phyloP scores from a whole-genome alignment of 352 stramenopile species.

The Globisporangium nagaii region DNA sequence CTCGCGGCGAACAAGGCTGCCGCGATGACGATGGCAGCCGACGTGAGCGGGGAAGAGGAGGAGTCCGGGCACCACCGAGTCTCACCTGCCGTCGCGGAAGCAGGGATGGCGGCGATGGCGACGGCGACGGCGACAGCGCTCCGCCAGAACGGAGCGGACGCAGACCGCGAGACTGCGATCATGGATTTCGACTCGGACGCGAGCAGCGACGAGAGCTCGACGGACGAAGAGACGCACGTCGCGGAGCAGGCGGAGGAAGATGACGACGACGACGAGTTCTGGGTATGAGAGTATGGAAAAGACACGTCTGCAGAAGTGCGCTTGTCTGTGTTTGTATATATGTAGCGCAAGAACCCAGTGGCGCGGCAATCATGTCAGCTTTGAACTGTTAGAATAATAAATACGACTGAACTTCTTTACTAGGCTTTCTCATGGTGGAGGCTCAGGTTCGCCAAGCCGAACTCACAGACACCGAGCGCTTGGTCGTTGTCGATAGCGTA shows the following conservation, averaged over 20 bases:
- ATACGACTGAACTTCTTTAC: too few relatives aligned
- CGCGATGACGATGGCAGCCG: conserved; percentile 10
- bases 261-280: conserved; percentile 10
- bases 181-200: conserved; percentile 6
- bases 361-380: too few relatives aligned
- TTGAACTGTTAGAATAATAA: conserved; percentile 6
- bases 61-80: not conserved
- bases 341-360: not conserved
- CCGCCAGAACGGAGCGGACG: too few relatives aligned
- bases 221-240: conserved; percentile 2
- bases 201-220: conserved; percentile 5
- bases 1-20: conserved; percentile 39
- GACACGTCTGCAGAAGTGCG: too few relatives aligned
- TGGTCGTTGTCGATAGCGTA: too few relatives aligned
- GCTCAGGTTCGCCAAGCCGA: not conserved
- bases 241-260: not conserved
- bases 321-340: too few relatives aligned
- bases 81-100: not conserved
- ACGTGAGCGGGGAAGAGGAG: too few relatives aligned
- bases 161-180: not conserved
- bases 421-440: not conserved
- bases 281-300: not conserved
- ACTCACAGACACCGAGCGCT: not conserved
- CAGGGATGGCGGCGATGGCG: not conserved
- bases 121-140: not conserved